Evolutionary conservation across 225 moss, liverwort and hornwort species (phyloP).

Genomic region (Marchantia paleacea): DNA sequence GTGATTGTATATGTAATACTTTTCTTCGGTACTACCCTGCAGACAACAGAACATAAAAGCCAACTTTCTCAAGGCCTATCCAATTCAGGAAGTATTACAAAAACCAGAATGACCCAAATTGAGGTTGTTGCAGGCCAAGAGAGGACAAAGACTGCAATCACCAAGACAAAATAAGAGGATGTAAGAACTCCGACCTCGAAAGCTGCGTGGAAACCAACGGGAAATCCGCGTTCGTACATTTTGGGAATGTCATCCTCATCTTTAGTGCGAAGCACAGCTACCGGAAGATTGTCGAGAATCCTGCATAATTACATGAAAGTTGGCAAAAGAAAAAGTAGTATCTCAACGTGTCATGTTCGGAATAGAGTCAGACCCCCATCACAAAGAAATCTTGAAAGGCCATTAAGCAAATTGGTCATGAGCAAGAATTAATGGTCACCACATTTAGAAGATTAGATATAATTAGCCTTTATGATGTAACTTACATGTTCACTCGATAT

Average conservation of each 20-base stretch:
- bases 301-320: constrained; percentile 27
- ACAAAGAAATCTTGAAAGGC: background rate
- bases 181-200: constrained; percentile 37
- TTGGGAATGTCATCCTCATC: constrained; percentile 37
- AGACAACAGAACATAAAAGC: background rate
- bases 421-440: background rate
- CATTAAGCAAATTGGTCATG: background rate
- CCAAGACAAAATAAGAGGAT: background rate
- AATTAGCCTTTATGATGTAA: background rate
- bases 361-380: background rate
- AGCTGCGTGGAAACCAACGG: constrained; percentile 55
- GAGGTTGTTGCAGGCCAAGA: background rate
- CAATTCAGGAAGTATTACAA: background rate
- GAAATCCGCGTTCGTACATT: constrained; percentile 72
- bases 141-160: background rate
- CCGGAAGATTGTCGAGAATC: constrained; percentile 93
- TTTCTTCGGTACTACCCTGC: constrained; percentile 51
- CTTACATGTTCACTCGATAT: constrained; percentile 84
- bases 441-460: background rate
- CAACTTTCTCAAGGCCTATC: background rate
- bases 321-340: background rate
- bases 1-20: constrained; percentile 85
- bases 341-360: background rate
- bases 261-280: constrained; percentile 47
- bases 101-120: no score